Evolutionary conservation across 345 rosid species (phyloP), one percentile per base, ranked within the genome.

Genomic region (Pistacia atlantica): DNA sequence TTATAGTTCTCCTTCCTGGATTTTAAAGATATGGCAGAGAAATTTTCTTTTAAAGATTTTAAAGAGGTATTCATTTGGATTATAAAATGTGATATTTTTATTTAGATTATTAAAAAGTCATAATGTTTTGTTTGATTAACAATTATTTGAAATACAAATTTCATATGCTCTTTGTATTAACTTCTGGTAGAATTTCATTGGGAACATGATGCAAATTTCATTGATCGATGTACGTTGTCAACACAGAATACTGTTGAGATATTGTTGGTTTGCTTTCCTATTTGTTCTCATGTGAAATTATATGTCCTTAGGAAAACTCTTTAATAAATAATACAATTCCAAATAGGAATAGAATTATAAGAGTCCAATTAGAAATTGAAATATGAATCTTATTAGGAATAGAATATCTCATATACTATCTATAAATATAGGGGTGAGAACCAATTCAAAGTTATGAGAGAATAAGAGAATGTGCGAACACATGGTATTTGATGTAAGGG

Each of bases 41-140:
- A 82, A 18, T 89, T 88, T 77, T 90, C 93, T 49, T 92, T 91
- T 68, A 84, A 90, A 77, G 93, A 90, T 66, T 83, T 92, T 25
- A 90, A 87, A 77, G 86, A 89, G 97, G 98, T 91, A 89, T 9
- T 22, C 2, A 17, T 59, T 65, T 67, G 72, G 9, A 25, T 64
- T 52, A 12, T 55, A 16, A 0, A n/a, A 22, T 64, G 8, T 67
- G 69, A 16, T 45, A 56, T 77, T 73, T 4, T 52, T n/a, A 42
- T n/a, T 57, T 31, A 11, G 35, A 72, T 28, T 33, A 8, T 71
- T 1, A 9, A n/a, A 11, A 48, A n/a, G 4, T 70, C 65, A 17
- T 46, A 5, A 74, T 7, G 20, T 6, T 38, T 4, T 9, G 52
- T 54, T 54, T 54, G 64, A 65, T 73, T 46, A 28, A 38, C 1